Conservation (phyloP, 2,329 filamentous ascomycete genomes). For the Aaosphaeria pasadenensis region DNA sequence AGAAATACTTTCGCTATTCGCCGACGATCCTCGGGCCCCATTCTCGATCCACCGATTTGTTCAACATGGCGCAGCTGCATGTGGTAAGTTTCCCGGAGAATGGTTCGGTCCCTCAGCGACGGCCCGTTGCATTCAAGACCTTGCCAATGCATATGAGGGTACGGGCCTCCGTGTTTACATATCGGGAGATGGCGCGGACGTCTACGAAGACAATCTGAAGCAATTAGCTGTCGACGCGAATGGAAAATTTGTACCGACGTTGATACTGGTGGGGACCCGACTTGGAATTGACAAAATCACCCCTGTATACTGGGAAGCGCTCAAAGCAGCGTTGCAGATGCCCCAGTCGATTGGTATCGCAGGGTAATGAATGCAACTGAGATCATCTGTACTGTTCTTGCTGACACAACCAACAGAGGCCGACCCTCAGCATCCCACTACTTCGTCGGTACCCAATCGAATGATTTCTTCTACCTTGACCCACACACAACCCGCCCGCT, state of each 20-base stretch:
- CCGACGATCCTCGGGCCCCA: slow-evolving; percentile 79
- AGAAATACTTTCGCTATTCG: slow-evolving; percentile 74
- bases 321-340: slow-evolving; percentile 80
- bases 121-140: slow-evolving; percentile 83
- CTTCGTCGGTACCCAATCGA: slow-evolving; percentile 70
- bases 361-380: slow-evolving; percentile 56
- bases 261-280: slow-evolving; percentile 84
- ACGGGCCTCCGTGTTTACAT: slow-evolving; percentile 76
- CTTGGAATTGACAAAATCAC: slow-evolving; percentile 94
- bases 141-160: slow-evolving; percentile 64
- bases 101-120: slow-evolving; percentile 99
- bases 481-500: slow-evolving; percentile 82
- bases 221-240: slow-evolving; percentile 68
- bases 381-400: neutral
- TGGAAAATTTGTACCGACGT: slow-evolving; percentile 71
- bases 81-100: slow-evolving; percentile 91
- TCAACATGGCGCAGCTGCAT: slow-evolving; percentile 77
- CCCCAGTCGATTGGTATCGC: slow-evolving; percentile 94
- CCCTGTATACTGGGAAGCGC: slow-evolving; percentile 90
- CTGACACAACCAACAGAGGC: slow-evolving; percentile 55
- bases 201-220: slow-evolving; percentile 88
- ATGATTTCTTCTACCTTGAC: slow-evolving; percentile 89
- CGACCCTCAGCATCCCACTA: slow-evolving; percentile 87
- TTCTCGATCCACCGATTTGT: slow-evolving; percentile 97
- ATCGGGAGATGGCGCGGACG: slow-evolving; percentile 84